Percentiles rank a stretch among this genome's conserved stretches.
These are phyloP conservation scores for Digitaria exilis DNA, from an alignment of 202 grass and related monocot species.

Conservation along the genomic window DNA sequence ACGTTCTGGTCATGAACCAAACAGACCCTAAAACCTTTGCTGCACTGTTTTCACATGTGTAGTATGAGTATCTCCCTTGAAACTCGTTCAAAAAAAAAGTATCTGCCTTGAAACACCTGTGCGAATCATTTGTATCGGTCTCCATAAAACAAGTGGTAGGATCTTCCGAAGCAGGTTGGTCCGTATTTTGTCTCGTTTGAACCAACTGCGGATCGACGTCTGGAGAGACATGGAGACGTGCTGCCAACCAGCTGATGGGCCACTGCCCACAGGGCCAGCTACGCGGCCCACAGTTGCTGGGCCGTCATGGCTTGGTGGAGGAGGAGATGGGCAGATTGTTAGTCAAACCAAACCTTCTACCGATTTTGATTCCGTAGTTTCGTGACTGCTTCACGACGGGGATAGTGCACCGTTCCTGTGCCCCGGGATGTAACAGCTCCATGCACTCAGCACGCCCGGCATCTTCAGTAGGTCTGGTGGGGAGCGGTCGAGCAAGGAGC, in stretches of 20 bases:
- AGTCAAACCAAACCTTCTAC: too few relatives aligned
- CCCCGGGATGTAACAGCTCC: background rate
- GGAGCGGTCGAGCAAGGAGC: background rate
- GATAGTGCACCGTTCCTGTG: too few relatives aligned
- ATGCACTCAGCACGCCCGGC: background rate
- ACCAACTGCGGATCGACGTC: background rate
- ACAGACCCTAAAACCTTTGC: background rate
- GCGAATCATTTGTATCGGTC: background rate
- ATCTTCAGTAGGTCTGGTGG: background rate
- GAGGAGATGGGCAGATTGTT: too few relatives aligned
- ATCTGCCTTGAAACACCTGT: background rate
- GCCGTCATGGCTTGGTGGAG: too few relatives aligned
- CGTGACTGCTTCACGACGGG: too few relatives aligned
- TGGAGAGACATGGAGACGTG: too few relatives aligned
- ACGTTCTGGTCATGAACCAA: too few relatives aligned
- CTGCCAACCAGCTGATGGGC: too few relatives aligned
- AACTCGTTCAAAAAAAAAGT: too few relatives aligned
- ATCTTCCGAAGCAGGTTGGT: background rate
- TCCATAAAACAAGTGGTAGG: background rate
- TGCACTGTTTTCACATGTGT: background rate
- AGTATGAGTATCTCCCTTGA: background rate
- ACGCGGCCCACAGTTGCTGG: background rate
- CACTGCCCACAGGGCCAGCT: too few relatives aligned
- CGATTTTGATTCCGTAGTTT: too few relatives aligned
- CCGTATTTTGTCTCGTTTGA: background rate